Conservation (phyloP, 805 yeast species). For the Metschnikowia henanensis region DNA sequence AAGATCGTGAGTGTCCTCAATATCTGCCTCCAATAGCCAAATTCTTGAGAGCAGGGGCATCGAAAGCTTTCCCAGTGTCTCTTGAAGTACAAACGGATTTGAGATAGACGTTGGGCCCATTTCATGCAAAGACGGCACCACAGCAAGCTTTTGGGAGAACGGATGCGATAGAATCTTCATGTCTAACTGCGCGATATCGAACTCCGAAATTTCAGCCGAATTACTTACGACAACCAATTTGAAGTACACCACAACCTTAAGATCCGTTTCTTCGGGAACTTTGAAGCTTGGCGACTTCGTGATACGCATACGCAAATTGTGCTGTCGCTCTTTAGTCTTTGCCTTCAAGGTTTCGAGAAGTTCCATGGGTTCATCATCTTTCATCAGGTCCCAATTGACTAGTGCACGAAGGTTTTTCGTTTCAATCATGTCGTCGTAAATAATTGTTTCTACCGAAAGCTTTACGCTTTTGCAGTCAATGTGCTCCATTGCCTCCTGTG, state of each 20-base stretch:
- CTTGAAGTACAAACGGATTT: constrained; percentile 32
- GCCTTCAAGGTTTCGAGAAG: constrained; percentile 18
- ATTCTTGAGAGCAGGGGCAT: constrained; percentile 34
- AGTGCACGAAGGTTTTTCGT: constrained; percentile 21
- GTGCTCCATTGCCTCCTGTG: constrained; percentile 13
- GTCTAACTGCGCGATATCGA: constrained; percentile 23
- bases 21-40: constrained; percentile 26
- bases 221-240: constrained; percentile 13
- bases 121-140: constrained; percentile 30
- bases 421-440: constrained; percentile 16
- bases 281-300: constrained; percentile 22
- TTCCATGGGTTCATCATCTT: constrained; percentile 41
- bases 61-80: constrained; percentile 13
- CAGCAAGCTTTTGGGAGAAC: constrained; percentile 23
- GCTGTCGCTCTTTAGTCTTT: constrained; percentile 7
- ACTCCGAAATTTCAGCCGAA: constrained; percentile 21
- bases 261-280: constrained; percentile 7
- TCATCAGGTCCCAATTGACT: constrained; percentile 34
- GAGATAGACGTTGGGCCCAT: constrained; percentile 32
- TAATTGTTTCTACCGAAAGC: constrained; percentile 23
- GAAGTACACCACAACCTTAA: constrained; percentile 7
- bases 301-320: constrained; percentile 24
- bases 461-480: constrained; percentile 22
- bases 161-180: constrained; percentile 27
- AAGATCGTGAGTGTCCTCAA: constrained; percentile 6